Conservation (phyloP, 1,139 yeast species). For the Tardiomyces blankii region DNA sequence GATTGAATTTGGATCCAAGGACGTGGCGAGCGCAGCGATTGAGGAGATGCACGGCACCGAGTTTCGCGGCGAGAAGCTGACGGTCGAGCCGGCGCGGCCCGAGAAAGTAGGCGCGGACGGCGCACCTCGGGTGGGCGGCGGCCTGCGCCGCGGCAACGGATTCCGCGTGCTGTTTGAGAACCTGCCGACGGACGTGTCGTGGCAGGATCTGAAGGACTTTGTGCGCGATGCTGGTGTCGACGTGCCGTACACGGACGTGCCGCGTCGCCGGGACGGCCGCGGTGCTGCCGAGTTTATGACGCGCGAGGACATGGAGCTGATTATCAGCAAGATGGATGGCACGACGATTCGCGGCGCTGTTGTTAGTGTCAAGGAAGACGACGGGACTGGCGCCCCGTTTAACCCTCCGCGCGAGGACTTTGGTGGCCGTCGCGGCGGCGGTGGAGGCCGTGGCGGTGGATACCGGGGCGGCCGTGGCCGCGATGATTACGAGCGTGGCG, state of each 20-base stretch:
- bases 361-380: conserved; percentile 63
- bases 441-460: conserved; percentile 9
- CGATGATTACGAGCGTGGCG: conserved; percentile 1
- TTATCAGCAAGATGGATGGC: conserved; percentile 59
- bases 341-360: conserved; percentile 56
- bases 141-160: conserved; percentile 7
- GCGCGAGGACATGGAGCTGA: conserved; percentile 62
- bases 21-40: conserved; percentile 21
- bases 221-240: conserved; percentile 25
- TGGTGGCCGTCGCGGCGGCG: conserved; percentile 9
- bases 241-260: conserved; percentile 24
- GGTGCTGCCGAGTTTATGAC: conserved; percentile 68
- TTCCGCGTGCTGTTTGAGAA: conserved; percentile 15
- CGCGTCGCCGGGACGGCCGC: conserved; percentile 21
- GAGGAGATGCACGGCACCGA: conserved; percentile 23
- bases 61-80: conserved; percentile 24
- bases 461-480: conserved; percentile 5
- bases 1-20: conserved; percentile 12
- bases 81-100: conserved; percentile 26
- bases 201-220: conserved; percentile 30
- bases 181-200: conserved; percentile 18
- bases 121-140: conserved; percentile 13
- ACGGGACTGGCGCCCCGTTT: conserved; percentile 32
- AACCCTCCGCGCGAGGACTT: conserved; percentile 9
- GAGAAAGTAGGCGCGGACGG: conserved; percentile 9